These are phyloP conservation scores for Sugiyamaella valdiviana DNA, from an alignment of 805 yeast species.

Conservation along the genomic window DNA sequence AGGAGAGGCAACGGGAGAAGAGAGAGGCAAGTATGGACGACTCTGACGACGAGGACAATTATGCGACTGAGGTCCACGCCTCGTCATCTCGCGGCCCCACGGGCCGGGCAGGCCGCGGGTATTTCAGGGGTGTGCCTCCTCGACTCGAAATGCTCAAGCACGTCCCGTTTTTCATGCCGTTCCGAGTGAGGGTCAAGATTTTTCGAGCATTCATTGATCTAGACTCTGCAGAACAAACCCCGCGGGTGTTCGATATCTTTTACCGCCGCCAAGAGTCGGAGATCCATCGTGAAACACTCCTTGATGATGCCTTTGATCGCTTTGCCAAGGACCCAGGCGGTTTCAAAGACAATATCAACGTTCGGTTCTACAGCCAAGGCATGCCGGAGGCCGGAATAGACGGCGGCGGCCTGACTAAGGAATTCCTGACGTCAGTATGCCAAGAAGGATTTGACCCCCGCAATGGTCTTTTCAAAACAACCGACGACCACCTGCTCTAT, in stretches of 20 bases:
- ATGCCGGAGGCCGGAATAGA: conserved; percentile 89
- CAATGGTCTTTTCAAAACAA: conserved; percentile 38
- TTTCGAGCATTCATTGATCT: conserved; percentile 57
- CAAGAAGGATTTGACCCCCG: conserved; percentile 54
- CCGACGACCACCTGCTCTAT: conserved; percentile 54
- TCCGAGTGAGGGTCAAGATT: conserved; percentile 63
- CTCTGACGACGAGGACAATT: conserved; percentile 14
- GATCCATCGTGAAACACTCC: conserved; percentile 61
- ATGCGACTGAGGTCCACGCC: neutral
- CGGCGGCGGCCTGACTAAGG: conserved; percentile 96
- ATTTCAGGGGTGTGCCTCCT: conserved; percentile 16
- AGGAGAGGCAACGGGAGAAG: conserved; percentile 29
- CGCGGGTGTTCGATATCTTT: conserved; percentile 9
- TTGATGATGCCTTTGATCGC: conserved; percentile 63
- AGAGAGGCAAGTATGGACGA: conserved; percentile 22
- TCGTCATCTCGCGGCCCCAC: neutral
- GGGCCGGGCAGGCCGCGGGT: too few relatives aligned
- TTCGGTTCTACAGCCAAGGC: conserved; percentile 63
- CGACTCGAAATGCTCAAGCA: conserved; percentile 48
- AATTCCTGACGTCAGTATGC: conserved; percentile 68
- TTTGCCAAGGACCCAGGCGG: conserved; percentile 49
- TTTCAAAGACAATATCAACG: conserved; percentile 55
- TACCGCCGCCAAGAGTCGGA: conserved; percentile 37
- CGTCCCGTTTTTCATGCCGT: conserved; percentile 76
- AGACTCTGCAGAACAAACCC: conserved; percentile 33